These are phyloP conservation scores for Trichoderma citrinoviride DNA, from an alignment of 2,329 filamentous ascomycete species.

Conservation along the genomic window DNA sequence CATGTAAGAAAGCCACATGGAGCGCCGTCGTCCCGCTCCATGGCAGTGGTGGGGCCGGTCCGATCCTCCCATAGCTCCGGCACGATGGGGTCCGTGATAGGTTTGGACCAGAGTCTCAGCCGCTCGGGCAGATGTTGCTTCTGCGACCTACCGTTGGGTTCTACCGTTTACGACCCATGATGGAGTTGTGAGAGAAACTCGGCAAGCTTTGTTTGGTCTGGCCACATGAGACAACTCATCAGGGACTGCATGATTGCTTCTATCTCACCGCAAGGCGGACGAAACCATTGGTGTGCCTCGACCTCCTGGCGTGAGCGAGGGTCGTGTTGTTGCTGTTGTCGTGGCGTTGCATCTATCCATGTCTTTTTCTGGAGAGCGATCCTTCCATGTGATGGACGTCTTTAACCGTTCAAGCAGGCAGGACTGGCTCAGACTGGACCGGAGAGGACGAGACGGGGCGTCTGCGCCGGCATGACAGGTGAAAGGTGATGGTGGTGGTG, in stretches of 20 bases:
- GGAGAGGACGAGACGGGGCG: not conserved
- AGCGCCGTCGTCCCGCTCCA: slow-evolving; percentile 10
- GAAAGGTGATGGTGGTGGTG: not conserved
- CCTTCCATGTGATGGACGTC: not conserved
- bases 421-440: not conserved
- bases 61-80: slow-evolving; percentile 20
- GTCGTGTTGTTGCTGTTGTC: slow-evolving; percentile 8
- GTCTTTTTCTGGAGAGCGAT: slow-evolving; percentile 10
- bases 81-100: slow-evolving; percentile 13
- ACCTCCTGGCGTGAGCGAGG: slow-evolving; percentile 4
- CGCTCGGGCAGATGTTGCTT: slow-evolving; percentile 2
- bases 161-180: slow-evolving; percentile 10
- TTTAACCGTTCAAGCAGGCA: slow-evolving; percentile 13
- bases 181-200: slow-evolving; percentile 1
- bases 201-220: slow-evolving; percentile 17
- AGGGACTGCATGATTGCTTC: slow-evolving; percentile 13
- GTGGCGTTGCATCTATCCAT: slow-evolving; percentile 18
- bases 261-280: slow-evolving; percentile 16
- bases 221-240: slow-evolving; percentile 18
- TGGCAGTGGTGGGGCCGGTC: slow-evolving; percentile 17
- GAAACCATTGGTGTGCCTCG: slow-evolving; percentile 13
- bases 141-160: slow-evolving; percentile 15
- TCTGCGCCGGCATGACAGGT: not conserved
- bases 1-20: slow-evolving; percentile 20
- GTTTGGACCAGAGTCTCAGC: slow-evolving; percentile 9